Conservation (phyloP, 345 rosid species). For the Noccaea bulbosa region DNA sequence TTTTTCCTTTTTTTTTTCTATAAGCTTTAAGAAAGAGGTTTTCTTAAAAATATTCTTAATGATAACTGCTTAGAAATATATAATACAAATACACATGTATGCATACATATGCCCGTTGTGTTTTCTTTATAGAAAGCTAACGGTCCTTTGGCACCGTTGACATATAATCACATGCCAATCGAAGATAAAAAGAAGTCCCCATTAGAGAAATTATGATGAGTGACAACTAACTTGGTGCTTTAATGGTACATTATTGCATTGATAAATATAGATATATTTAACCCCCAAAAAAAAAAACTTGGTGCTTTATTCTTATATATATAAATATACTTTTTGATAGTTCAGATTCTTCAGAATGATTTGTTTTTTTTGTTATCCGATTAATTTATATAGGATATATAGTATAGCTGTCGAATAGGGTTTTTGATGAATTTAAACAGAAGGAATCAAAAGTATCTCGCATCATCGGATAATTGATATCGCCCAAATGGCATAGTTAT, state of each 20-base stretch:
- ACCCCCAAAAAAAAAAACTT: no score
- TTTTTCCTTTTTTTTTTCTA: conserved; percentile 17
- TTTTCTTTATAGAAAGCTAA: conserved; percentile 41
- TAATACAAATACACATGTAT: conserved; percentile 1
- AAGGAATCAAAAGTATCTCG: conserved; percentile 10
- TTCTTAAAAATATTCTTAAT: conserved; percentile 4
- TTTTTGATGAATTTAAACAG: no score
- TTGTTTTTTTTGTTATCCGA: no score
- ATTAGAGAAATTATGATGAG: conserved; percentile 42
- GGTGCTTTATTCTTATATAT: no score
- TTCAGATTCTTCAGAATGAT: no score
- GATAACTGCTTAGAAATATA: neutral
- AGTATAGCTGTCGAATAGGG: no score
- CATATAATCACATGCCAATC: conserved; percentile 43
- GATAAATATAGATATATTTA: no score
- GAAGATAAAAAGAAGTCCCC: conserved; percentile 10
- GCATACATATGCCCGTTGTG: conserved; percentile 30
- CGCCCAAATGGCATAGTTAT: neutral
- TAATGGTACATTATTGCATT: neutral
- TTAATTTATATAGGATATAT: no score
- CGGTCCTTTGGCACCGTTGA: conserved; percentile 46
- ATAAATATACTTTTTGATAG: no score
- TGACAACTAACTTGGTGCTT: conserved; percentile 44
- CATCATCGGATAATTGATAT: neutral
- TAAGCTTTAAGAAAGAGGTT: conserved; percentile 38